Evolutionary conservation across 306 rosid species (phyloP).

Genomic region (Abrus pulchellus): DNA sequence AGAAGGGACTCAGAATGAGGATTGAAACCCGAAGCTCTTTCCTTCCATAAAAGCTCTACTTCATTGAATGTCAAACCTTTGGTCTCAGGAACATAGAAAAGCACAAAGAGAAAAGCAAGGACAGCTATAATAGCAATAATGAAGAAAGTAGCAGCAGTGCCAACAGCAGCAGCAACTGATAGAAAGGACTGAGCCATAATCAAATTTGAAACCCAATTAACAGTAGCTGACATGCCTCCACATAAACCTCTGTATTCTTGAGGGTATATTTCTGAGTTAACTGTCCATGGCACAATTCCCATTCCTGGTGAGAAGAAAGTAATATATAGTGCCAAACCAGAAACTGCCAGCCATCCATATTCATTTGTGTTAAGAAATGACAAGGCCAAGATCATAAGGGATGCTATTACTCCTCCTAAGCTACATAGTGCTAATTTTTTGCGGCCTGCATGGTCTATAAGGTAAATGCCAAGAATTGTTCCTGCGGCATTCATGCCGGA

Average conservation of each 20-base stretch:
- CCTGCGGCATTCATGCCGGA: slow-evolving; percentile 90
- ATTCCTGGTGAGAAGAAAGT: slow-evolving; percentile 88
- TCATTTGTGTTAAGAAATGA: slow-evolving; percentile 59
- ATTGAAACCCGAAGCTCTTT: slow-evolving; percentile 75
- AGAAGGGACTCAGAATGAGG: slow-evolving; percentile 63
- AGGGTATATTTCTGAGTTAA: slow-evolving; percentile 93
- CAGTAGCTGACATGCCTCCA: slow-evolving; percentile 96
- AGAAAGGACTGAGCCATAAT: slow-evolving; percentile 82
- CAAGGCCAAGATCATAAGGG: slow-evolving; percentile 68
- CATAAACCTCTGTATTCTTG: slow-evolving; percentile 84
- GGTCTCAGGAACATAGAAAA: slow-evolving; percentile 76
- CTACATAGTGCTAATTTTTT: slow-evolving; percentile 74
- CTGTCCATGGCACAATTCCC: slow-evolving; percentile 97
- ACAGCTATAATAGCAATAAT: slow-evolving; percentile 74
- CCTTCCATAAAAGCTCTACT: slow-evolving; percentile 87
- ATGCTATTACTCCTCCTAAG: slow-evolving; percentile 75
- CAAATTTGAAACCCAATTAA: slow-evolving; percentile 89
- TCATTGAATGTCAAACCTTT: slow-evolving; percentile 93
- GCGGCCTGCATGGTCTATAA: slow-evolving; percentile 82
- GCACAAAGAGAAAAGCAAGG: slow-evolving; percentile 72
- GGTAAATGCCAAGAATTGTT: slow-evolving; percentile 83
- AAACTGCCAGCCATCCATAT: slow-evolving; percentile 78
- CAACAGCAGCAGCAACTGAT: slow-evolving; percentile 69
- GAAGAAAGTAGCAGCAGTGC: slow-evolving; percentile 83
- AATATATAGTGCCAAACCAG: slow-evolving; percentile 79